Evolutionary conservation across 2,329 filamentous ascomycete genomes (phyloP).

Genomic region (Xylariaceae sp.): DNA sequence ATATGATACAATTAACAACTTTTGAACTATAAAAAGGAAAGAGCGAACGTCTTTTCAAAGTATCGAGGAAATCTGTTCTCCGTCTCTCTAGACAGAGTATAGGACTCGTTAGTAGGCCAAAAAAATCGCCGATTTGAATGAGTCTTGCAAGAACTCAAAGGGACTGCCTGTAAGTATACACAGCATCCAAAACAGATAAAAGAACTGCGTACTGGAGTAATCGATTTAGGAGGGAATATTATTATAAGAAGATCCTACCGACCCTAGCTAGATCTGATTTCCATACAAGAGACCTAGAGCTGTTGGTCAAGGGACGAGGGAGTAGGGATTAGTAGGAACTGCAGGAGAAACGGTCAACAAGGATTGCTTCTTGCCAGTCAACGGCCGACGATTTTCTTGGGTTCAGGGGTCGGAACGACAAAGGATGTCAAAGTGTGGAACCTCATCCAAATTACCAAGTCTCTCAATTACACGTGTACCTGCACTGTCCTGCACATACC

Average conservation of each 20-base stretch:
- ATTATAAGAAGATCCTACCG: constrained; percentile 20
- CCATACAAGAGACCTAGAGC: background rate
- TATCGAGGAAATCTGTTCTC: background rate
- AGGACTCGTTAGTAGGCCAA: background rate
- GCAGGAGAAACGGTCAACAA: background rate
- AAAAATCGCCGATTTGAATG: background rate
- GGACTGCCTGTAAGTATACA: constrained; percentile 2
- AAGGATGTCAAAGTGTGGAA: constrained; percentile 28
- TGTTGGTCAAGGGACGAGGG: constrained; percentile 11
- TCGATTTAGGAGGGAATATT: constrained; percentile 9
- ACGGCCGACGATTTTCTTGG: constrained; percentile 19
- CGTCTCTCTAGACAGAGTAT: background rate
- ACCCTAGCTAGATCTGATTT: constrained; percentile 16
- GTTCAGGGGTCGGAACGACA: constrained; percentile 27
- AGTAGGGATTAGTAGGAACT: background rate
- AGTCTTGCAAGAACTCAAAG: background rate
- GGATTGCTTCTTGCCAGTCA: constrained; percentile 3
- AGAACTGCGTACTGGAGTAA: background rate
- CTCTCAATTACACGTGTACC: constrained; percentile 24
- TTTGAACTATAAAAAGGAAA: background rate
- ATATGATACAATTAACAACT: constrained; percentile 10
- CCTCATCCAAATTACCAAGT: constrained; percentile 28
- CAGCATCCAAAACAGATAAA: constrained; percentile 1
- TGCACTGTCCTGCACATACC: background rate
- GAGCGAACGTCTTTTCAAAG: background rate